Evolutionary conservation across 495 filamentous ascomycete species (phyloP), one percentile per base, ranked within the genome.

Genomic region (Penicillium lagena): DNA sequence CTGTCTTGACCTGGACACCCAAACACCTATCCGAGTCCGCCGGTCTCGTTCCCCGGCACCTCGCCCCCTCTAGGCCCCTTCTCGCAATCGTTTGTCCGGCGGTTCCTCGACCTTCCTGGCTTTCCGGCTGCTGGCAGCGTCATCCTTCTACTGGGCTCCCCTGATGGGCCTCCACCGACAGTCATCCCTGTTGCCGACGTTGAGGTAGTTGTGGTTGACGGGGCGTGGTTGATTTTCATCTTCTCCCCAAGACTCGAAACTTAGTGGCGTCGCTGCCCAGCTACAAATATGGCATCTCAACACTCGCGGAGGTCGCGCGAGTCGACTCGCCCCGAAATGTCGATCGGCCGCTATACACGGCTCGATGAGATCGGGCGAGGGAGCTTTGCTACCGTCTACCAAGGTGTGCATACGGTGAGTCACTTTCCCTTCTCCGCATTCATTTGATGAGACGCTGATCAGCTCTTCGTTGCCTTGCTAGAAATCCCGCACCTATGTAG

Each of bases 301-400:
- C 56, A 61, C 37, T 52, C 73, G 29, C 69, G 72, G 58, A 70
- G 73, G 55, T 59, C 70, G 37, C 64, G 63, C 35, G 63, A 75
- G 46, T 35, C 65, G 39, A 56, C 61, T 22, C 66, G 63, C 29
- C 63, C 71, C 52, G 83, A 86, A 47, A 78, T 82, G 72, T 65
- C 78, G 35, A 79, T 95, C 57, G 90, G 89, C 35, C 74, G 76
- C 45, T 96, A 90, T 59, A 76, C 75, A 47, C 77, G 89, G 55
- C 74, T 86, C 49, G 81, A 85, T 42, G 84, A 95, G 68, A 95
- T 96, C 55, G 90, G 90, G 40, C 88, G 87, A 70, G 90, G 90
- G 33, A 96, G 90, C 77, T 96, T 96, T 72, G 90, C 90, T 46
- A 89, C 87, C 43, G 90, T 96, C 49, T 96, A 89, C 62, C 80